Percentiles rank a stretch among this genome's conserved stretches.
phyloP scores from a whole-genome alignment of 805 yeast genomes.

The Saccharomycopsis schoenii region DNA sequence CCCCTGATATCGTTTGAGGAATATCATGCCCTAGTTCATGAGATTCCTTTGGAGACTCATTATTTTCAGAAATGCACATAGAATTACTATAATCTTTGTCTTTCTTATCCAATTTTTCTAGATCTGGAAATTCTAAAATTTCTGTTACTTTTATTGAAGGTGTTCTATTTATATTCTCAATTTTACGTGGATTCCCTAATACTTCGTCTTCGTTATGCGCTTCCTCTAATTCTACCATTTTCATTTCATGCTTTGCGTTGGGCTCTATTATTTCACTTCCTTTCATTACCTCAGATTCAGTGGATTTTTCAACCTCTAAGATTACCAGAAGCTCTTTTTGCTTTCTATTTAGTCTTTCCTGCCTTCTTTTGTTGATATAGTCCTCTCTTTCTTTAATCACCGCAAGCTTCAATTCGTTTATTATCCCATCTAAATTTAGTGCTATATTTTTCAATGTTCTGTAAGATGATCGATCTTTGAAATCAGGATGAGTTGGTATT shows the following conservation, averaged over 20 bases:
- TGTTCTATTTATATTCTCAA: background rate
- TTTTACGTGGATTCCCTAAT: background rate
- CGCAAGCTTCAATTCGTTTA: background rate
- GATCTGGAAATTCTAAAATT: background rate
- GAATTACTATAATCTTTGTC: no score
- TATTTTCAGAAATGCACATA: background rate
- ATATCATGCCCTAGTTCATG: background rate
- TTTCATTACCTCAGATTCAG: background rate
- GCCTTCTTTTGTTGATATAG: background rate
- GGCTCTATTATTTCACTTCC: background rate
- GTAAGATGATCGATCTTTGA: conserved; percentile 16
- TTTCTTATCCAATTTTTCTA: background rate
- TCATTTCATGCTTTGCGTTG: background rate
- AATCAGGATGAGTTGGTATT: conserved; percentile 26
- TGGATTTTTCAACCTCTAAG: background rate
- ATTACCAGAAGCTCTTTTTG: conserved; percentile 1
- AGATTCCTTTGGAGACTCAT: background rate
- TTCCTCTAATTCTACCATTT: background rate
- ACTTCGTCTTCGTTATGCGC: background rate
- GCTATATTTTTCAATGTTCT: conserved; percentile 1
- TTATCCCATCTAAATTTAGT: background rate
- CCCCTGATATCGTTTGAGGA: background rate
- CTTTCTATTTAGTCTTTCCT: background rate
- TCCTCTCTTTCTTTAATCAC: background rate
- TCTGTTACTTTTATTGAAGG: background rate